These are phyloP conservation scores for Phytophthora sp. DNA, from an alignment of 352 stramenopile species.

Conservation along the genomic window DNA sequence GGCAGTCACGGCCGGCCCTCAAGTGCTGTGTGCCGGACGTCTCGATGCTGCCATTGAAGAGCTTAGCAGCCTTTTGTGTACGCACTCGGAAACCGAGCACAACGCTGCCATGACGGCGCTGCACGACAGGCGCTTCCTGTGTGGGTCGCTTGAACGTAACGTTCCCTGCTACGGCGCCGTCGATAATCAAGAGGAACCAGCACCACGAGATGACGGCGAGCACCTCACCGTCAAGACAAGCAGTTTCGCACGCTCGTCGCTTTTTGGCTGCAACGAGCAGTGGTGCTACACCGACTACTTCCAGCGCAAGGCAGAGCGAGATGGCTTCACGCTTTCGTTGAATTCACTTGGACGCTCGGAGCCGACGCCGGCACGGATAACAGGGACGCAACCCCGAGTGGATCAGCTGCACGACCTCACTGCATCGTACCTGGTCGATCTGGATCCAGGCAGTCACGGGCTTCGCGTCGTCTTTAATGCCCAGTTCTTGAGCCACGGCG, in stretches of 20 bases:
- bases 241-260: slow-evolving; percentile 27
- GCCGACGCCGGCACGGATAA: slow-evolving; percentile 1
- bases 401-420: slow-evolving; percentile 31
- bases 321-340: slow-evolving; percentile 41
- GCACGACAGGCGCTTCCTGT: slow-evolving; percentile 35
- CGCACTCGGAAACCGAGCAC: slow-evolving; percentile 30
- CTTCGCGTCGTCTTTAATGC: slow-evolving; percentile 36
- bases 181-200: not conserved
- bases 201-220: not conserved
- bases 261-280: slow-evolving; percentile 38
- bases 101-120: slow-evolving; percentile 34
- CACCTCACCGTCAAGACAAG: slow-evolving; percentile 35
- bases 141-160: slow-evolving; percentile 26
- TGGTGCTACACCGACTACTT: slow-evolving; percentile 43
- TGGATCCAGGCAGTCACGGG: slow-evolving; percentile 10
- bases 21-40: slow-evolving; percentile 34
- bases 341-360: slow-evolving; percentile 11
- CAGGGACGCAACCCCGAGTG: slow-evolving; percentile 7
- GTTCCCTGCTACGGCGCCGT: not conserved
- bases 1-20: too few species aligned
- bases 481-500: slow-evolving; percentile 4
- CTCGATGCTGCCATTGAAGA: slow-evolving; percentile 35
- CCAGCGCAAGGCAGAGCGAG: slow-evolving; percentile 12
- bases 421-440: slow-evolving; percentile 25
- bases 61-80: slow-evolving; percentile 19